Percentiles rank a stretch among this genome's conserved stretches.
phyloP scores from a whole-genome alignment of 305 asterid genomes.

The Caryopteris hybrid region DNA sequence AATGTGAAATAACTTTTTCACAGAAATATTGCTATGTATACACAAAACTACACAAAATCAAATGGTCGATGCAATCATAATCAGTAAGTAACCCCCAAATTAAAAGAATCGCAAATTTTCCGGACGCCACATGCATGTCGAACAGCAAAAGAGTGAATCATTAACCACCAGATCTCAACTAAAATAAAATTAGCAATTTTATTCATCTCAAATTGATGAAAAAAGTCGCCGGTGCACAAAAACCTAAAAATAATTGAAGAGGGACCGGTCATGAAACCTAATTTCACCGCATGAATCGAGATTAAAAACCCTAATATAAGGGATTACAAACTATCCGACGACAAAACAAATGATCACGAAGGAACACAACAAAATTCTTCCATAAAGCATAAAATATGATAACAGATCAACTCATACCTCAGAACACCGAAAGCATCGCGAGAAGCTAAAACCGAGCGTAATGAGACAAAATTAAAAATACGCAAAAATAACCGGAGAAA shows the following conservation, averaged over 20 bases:
- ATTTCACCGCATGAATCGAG: constrained; percentile 12
- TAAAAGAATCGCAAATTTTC: constrained; percentile 1
- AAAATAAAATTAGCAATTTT: neutral
- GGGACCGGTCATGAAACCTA: constrained; percentile 2
- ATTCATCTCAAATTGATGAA: neutral
- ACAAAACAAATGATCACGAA: neutral
- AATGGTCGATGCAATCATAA: neutral
- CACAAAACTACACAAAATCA: too few relatives aligned
- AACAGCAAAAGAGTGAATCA: neutral
- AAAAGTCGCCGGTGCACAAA: neutral
- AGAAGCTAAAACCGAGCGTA: neutral
- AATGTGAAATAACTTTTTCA: neutral
- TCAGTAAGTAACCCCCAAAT: neutral
- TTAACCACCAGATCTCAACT: neutral
- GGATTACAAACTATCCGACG: neutral
- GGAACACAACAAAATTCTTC: neutral
- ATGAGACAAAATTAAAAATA: too few relatives aligned
- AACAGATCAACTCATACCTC: constrained; percentile 18
- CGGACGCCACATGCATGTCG: neutral
- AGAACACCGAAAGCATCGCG: constrained; percentile 17
- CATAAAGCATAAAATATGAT: neutral
- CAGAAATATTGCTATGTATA: too few relatives aligned
- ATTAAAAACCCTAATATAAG: neutral
- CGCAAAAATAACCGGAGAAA: neutral
- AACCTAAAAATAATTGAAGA: neutral